Percentiles rank a stretch among this genome's conserved stretches.
Evolutionary conservation across 805 yeast species (phyloP).

Genomic region (Saccharomyces mikatae): DNA sequence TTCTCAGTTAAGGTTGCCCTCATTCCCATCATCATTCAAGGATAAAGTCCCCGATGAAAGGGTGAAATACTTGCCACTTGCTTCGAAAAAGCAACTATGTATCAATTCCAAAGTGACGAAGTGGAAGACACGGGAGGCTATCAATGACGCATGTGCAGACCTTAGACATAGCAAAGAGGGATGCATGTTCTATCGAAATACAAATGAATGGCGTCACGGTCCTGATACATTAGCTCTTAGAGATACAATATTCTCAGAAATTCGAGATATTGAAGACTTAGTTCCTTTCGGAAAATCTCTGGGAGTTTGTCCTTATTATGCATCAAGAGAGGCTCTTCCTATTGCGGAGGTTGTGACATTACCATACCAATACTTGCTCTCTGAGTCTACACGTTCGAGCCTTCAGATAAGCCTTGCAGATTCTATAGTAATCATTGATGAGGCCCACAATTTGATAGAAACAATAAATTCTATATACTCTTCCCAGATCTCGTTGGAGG

Average conservation of each 20-base stretch:
- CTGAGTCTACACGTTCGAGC: constrained; percentile 54
- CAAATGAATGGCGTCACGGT: constrained; percentile 38
- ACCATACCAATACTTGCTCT: constrained; percentile 69
- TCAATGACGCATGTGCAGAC: constrained; percentile 78
- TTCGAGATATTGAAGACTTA: constrained; percentile 77
- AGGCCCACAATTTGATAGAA: constrained; percentile 84
- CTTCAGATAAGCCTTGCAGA: constrained; percentile 52
- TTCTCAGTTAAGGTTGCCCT: constrained; percentile 55
- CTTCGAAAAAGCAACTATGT: constrained; percentile 80
- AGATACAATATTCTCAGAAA: constrained; percentile 45
- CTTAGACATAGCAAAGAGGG: constrained; percentile 40
- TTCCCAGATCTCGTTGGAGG: constrained; percentile 42
- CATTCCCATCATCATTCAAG: constrained; percentile 53
- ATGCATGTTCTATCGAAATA: constrained; percentile 19
- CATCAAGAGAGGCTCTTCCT: constrained; percentile 47
- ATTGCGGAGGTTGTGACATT: constrained; percentile 71
- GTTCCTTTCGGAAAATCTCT: constrained; percentile 48
- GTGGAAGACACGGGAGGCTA: constrained; percentile 40
- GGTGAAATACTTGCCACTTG: constrained; percentile 63
- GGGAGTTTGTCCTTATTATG: constrained; percentile 75
- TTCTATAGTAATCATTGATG: constrained; percentile 75
- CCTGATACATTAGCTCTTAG: constrained; percentile 37
- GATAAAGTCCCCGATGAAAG: constrained; percentile 37
- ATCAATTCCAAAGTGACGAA: constrained; percentile 55
- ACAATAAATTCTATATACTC: constrained; percentile 67